Evolutionary conservation across 2,329 filamentous ascomycete species (phyloP), one percentile per base, ranked within the genome.

Genomic region (Sporothrix sp.): DNA sequence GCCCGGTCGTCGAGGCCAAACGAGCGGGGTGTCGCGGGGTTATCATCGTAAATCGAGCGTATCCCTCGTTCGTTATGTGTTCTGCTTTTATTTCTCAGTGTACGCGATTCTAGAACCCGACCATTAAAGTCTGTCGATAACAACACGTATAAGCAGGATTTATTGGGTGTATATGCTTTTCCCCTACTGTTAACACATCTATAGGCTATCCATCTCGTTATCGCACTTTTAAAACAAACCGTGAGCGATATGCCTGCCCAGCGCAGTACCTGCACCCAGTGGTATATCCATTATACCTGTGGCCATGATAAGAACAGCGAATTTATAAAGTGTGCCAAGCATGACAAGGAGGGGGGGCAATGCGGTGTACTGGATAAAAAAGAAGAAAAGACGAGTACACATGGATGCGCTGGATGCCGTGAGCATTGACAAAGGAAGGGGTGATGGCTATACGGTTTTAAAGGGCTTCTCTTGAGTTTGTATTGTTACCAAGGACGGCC

Each of bases 241-340:
- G 7, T 21, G 18, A 23, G 20, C 8, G 16, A 6, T 23, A 39
- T 39, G 36, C 36, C 36, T 39, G 3, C 36, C 36, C 36, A 39
- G 36, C 36, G 16, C 8, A 43, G 23, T 30, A 43, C 39, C 39
- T 43, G 21, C 23, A 43, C 27, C 3, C 39, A 43, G 39, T 43
- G 27, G 23, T 43, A 43, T 43, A 43, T 43, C 39, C 39, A 43
- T 30, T 43, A 43, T 10, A 43, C 39, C 14, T 43, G 39, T 14
- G 39, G 39, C 21, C 39, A 43, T 16, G 39, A 43, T 25, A 20
- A n/a, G 9, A 30, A 30, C 39, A 30, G 39, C 23, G 39, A 43
- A 18, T 43, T 43, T 16, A 21, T 43, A 2, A 43, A 43, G 39
- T 43, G 39, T 43, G 25, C 39, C 14, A 43, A 43, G n/a, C 39